These are phyloP conservation scores for Sonneratia caseolaris DNA, from an alignment of 345 rosid species.

Conservation along the genomic window DNA sequence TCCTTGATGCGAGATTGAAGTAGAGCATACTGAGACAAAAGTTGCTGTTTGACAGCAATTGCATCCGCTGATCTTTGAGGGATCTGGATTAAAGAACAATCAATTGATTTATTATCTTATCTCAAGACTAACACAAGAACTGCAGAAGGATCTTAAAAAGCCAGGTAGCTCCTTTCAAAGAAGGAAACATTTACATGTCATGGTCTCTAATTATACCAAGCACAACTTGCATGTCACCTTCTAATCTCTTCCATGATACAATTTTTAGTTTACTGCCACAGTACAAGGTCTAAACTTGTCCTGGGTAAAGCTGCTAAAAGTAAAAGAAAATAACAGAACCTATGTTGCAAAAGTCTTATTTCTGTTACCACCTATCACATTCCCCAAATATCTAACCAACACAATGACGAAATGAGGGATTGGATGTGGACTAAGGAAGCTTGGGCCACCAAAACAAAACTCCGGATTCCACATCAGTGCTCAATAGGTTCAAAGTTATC, in stretches of 20 bases:
- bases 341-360: not conserved
- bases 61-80: constrained; percentile 69
- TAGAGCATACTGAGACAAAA: constrained; percentile 74
- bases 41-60: constrained; percentile 63
- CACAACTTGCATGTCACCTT: not conserved
- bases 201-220: not conserved
- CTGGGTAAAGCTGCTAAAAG: not conserved
- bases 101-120: not conserved
- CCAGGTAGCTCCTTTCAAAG: not conserved
- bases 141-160: not conserved
- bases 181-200: not conserved
- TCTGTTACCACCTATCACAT: not conserved
- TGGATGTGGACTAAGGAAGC: not conserved
- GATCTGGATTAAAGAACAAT: constrained; percentile 41
- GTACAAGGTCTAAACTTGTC: too few species aligned
- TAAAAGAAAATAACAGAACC: not conserved
- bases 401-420: not conserved
- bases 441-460: not conserved
- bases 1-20: constrained; percentile 81
- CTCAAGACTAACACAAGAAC: not conserved
- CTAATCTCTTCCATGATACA: not conserved
- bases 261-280: not conserved
- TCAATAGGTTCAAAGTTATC: not conserved
- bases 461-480: not conserved
- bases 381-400: not conserved